Evolutionary conservation across 2,329 filamentous ascomycete species (phyloP), one percentile per base, ranked within the genome.

Genomic region (Calonectria naviculata): DNA sequence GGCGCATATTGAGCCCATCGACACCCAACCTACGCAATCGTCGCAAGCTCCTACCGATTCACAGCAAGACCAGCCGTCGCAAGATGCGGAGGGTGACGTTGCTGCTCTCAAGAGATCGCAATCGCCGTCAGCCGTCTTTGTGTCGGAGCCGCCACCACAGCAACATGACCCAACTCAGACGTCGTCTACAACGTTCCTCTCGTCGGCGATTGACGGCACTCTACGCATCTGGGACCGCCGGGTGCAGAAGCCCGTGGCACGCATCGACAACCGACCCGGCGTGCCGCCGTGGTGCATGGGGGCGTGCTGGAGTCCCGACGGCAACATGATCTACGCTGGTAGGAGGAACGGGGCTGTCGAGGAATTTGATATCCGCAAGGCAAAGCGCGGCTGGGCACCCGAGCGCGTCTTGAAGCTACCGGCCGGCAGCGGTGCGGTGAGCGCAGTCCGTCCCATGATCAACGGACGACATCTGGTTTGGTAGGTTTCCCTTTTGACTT

Each of bases 271-370:
- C 21, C 88, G 92, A 13, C 90, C 91, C 13, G 91, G 92, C 21
- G 94, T 95, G 0, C 96, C 97, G 1, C 97, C 96, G 0, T 99
- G 96, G 96, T 98, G 96, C 83, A 98, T 98, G 92, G 95, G 94
- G 75, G 95, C 95, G 1, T 98, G 95, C 85, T 99, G 97, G 97
- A 96, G 93, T 66, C 95, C 95, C 0, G 94, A 98, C 81, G 97
- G 97, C 17, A 98, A 98, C 83, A 95, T 91, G 83, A 95, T 99
- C 78, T 99, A 98, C 83, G 95, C 94, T 0, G 97, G 97, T 0
- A 89, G 97, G 31, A 89, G 97, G 69, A 98, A 98, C 82, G 90
- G 95, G 63, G 97, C 95, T 0, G 97, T 99, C 0, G 97, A 99
- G 76, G 97, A 99, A 83, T 99, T 94, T 83, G 95, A 91, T 78